Base-by-base conservation (phyloP, 768 basidiomycete genomes). In the Kwoniella shandongensis region DNA sequence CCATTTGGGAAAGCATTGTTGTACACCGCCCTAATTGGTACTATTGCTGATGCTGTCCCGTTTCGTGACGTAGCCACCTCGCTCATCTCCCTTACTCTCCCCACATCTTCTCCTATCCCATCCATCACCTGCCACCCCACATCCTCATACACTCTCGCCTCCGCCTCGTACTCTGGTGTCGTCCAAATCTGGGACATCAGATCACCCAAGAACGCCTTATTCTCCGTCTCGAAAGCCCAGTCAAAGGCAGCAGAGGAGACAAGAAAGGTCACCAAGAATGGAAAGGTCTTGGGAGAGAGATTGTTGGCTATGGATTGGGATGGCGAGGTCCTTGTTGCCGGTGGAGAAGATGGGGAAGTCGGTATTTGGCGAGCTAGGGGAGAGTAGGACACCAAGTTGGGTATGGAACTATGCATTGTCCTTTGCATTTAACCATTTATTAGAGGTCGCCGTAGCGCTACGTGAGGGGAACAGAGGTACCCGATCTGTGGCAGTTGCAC, bases 101-200 rank as follows among this genome's bases (percentile, higher is more conserved):
- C 72, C 8, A 76, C 77, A 17, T 35, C 72, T 4, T 78, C 77
- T 0, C 76, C 78, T 15, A 73, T 79, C 25, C 73, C 79, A 4
- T 65, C 77, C 32, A 55, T 81, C 38, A 59, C 64, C 15, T 63
- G 70, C 10, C 79, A 80, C 62, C 79, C 79, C 3, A 79, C 76
- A 2, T 77, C 77, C 4, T 42, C 72, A 2, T 75, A 75, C 60
- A 76, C 76, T 22, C 67, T 81, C 51, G 70, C 73, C 0, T 71
- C 75, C 10, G 79, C 75, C 3, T 74, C 77, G 0, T 79, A 79
- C 59, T 73, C 77, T 42, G 77, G 77, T 35, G 63, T 67, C 0
- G 61, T 79, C 44, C 75, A 78, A 41, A 76, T 80, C 45, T 81
- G 79, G 78, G 80, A 81, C 62, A 67, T 78, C n/a, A 66, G 80